These are phyloP conservation scores for Debaryomyces coudertii DNA, from an alignment of 1,139 yeast species.

Conservation along the genomic window DNA sequence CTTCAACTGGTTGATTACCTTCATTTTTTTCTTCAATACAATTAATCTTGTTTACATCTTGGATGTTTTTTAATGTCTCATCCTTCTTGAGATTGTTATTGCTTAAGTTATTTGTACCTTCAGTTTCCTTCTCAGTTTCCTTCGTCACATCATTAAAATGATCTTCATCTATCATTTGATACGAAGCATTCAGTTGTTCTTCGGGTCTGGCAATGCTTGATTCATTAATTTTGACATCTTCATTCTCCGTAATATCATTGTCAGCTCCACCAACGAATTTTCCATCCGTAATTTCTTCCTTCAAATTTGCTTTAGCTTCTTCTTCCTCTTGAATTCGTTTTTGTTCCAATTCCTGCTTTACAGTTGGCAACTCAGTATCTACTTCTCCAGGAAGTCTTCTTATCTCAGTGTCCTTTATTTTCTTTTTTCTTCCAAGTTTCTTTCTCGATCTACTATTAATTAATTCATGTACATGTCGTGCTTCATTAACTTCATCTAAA, in stretches of 20 bases:
- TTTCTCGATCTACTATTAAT: slow-evolving; percentile 38
- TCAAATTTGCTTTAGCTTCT: neutral
- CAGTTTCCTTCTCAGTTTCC: too few species aligned
- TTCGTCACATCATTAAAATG: too few species aligned
- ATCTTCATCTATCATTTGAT: neutral
- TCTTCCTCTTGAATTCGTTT: slow-evolving; percentile 12
- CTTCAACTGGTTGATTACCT: too few species aligned
- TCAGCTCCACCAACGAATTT: neutral
- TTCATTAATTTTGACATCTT: neutral
- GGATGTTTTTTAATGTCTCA: too few species aligned
- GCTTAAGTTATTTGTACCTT: too few species aligned
- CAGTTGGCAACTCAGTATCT: slow-evolving; percentile 40
- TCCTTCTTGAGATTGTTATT: too few species aligned
- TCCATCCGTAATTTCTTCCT: slow-evolving; percentile 7
- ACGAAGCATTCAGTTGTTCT: neutral
- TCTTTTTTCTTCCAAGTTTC: slow-evolving; percentile 41
- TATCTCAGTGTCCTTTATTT: slow-evolving; percentile 21
- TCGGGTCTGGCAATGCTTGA: neutral
- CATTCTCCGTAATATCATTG: neutral
- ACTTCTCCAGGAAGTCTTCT: slow-evolving; percentile 40
- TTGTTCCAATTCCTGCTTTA: slow-evolving; percentile 29
- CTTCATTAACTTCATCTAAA: slow-evolving; percentile 55
- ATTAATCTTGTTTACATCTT: too few species aligned
- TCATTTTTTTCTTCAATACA: too few species aligned
- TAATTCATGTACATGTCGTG: slow-evolving; percentile 31